These are phyloP conservation scores for Pholiota conissans DNA, from an alignment of 768 basidiomycete genomes.

Conservation along the genomic window DNA sequence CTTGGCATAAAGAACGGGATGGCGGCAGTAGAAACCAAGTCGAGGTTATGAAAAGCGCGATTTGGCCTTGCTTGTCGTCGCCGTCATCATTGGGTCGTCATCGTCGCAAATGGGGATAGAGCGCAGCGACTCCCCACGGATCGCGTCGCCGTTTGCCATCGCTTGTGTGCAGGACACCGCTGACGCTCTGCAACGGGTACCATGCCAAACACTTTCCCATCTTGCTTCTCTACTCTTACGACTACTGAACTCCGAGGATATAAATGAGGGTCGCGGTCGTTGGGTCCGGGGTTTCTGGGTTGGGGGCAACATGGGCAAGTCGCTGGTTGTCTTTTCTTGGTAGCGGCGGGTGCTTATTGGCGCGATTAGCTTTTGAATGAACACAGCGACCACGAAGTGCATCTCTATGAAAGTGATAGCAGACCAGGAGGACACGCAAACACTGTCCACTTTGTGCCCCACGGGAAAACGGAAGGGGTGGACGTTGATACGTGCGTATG, in stretches of 20 bases:
- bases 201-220: conserved; percentile 6
- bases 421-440: conserved; percentile 79
- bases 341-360: background rate
- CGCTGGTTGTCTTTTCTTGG: too few relatives aligned
- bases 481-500: conserved; percentile 69
- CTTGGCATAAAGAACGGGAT: conserved; percentile 40
- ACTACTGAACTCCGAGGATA: background rate
- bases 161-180: background rate
- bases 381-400: conserved; percentile 71
- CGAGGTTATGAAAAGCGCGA: background rate
- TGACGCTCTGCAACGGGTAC: background rate
- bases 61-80: background rate
- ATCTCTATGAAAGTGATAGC: conserved; percentile 68
- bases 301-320: conserved; percentile 72
- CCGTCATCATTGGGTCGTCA: too few relatives aligned
- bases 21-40: conserved; percentile 1
- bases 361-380: conserved; percentile 62
- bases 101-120: background rate
- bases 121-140: too few relatives aligned
- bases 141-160: background rate
- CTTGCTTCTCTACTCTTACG: background rate
- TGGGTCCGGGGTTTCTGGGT: conserved; percentile 78
- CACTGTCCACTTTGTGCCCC: conserved; percentile 56
- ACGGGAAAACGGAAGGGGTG: conserved; percentile 37
- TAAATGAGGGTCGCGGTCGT: conserved; percentile 69